Conservation (phyloP, 176 grass and related monocot species). For the Eragrostis nindensis region DNA sequence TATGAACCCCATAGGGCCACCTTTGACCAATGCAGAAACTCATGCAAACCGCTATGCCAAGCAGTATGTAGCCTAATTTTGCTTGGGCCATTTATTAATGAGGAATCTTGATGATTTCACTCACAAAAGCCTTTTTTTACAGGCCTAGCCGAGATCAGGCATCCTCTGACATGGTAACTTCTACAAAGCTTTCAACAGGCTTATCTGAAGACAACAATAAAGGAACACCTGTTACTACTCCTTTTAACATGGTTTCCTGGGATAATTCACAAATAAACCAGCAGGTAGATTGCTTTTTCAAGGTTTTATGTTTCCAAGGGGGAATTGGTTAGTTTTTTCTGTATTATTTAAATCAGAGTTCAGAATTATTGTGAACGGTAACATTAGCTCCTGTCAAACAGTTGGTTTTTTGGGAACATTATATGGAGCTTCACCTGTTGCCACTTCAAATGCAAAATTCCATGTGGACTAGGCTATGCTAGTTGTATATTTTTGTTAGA, state of each 20-base stretch:
- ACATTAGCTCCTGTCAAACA: neutral
- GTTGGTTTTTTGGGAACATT: neutral
- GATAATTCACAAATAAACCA: conserved; percentile 70
- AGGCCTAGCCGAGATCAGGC: conserved; percentile 59
- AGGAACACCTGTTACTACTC: conserved; percentile 47
- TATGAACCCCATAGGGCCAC: conserved; percentile 61
- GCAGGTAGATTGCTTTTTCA: conserved; percentile 58
- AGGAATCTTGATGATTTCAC: conserved; percentile 24
- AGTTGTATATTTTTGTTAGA: neutral
- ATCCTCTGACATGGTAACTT: conserved; percentile 33
- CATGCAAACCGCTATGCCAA: conserved; percentile 47
- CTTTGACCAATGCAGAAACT: conserved; percentile 58
- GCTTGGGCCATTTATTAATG: conserved; percentile 11
- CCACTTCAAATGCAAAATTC: neutral
- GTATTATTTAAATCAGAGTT: neutral
- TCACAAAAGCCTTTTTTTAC: conserved; percentile 30
- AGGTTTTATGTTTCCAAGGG: conserved; percentile 31
- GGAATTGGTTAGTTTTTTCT: neutral
- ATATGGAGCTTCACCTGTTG: conserved; percentile 19
- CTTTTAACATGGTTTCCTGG: conserved; percentile 69
- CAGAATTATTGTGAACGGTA: neutral
- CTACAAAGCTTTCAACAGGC: conserved; percentile 42
- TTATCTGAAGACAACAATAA: conserved; percentile 60
- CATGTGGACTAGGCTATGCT: neutral
- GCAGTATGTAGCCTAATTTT: conserved; percentile 62